These are phyloP conservation scores for Hypoxylon subgilvum DNA, from an alignment of 495 filamentous ascomycete species.

Conservation along the genomic window DNA sequence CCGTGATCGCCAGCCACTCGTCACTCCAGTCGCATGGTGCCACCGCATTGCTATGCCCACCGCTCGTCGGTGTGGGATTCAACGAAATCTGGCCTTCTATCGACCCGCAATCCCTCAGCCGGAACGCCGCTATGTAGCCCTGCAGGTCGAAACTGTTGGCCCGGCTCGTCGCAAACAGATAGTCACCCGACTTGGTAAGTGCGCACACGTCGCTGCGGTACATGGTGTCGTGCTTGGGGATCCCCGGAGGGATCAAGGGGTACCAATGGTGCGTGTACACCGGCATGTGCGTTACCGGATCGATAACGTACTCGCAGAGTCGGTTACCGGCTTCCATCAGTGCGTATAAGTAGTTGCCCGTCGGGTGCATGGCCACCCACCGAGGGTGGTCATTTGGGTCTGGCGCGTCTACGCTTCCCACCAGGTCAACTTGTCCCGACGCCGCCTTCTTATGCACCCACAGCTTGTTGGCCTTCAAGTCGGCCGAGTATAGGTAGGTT, in stretches of 20 bases:
- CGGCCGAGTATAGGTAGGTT: conserved; percentile 84
- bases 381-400: conserved; percentile 74
- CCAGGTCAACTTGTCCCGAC: conserved; percentile 66
- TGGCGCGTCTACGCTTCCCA: conserved; percentile 75
- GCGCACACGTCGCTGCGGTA: conserved; percentile 82
- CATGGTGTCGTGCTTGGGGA: conserved; percentile 56
- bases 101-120: conserved; percentile 68
- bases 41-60: conserved; percentile 84
- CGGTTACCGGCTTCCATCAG: conserved; percentile 87
- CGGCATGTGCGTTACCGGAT: conserved; percentile 74
- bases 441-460: conserved; percentile 79
- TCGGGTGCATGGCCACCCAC: conserved; percentile 81
- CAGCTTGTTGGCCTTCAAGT: conserved; percentile 82
- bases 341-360: conserved; percentile 77
- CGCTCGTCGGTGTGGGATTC: conserved; percentile 82
- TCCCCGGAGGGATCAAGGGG: conserved; percentile 76
- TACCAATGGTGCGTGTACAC: conserved; percentile 80
- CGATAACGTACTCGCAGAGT: conserved; percentile 78
- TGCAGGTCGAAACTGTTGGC: conserved; percentile 75
- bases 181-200: conserved; percentile 66
- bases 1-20: conserved; percentile 83
- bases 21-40: conserved; percentile 80
- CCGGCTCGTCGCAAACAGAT: conserved; percentile 82
- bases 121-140: conserved; percentile 81
- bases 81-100: conserved; percentile 78